A percentile compares a stretch with the other conserved stretches of the same genome.
Conservation (phyloP, 179 eudicot species). For the Spergularia azorica region DNA sequence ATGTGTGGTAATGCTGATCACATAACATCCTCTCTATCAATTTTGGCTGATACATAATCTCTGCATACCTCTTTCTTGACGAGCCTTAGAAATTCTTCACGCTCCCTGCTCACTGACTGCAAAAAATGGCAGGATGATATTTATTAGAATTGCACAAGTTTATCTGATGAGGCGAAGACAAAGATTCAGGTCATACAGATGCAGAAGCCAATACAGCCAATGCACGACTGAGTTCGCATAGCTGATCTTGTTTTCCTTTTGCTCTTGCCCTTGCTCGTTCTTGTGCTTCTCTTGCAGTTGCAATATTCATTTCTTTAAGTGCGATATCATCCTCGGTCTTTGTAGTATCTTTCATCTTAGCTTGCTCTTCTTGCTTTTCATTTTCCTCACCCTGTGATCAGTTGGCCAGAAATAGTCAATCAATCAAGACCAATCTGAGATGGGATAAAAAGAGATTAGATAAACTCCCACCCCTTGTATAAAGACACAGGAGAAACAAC, state of each 20-base stretch:
- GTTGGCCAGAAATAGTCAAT: too few relatives aligned
- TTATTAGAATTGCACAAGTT: too few relatives aligned
- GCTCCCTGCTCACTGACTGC: conserved; percentile 93
- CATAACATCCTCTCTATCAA: too few relatives aligned
- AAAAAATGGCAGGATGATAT: not conserved
- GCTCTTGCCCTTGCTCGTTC: conserved; percentile 63
- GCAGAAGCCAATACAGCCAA: conserved; percentile 95
- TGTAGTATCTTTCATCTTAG: conserved; percentile 52
- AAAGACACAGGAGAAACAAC: too few relatives aligned
- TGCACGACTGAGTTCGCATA: conserved; percentile 86
- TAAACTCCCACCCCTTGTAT: too few relatives aligned
- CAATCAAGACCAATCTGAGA: too few relatives aligned
- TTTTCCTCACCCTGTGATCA: conserved; percentile 45
- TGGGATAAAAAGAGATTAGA: too few relatives aligned
- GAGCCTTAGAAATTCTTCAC: conserved; percentile 88
- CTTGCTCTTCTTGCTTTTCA: conserved; percentile 53
- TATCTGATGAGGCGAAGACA: not conserved
- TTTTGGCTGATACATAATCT: not conserved
- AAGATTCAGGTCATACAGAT: conserved; percentile 55
- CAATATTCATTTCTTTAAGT: conserved; percentile 58
- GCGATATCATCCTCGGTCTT: conserved; percentile 54
- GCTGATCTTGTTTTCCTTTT: conserved; percentile 64
- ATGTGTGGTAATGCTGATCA: not conserved
- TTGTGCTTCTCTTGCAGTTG: conserved; percentile 65
- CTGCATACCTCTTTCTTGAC: conserved; percentile 82